Evolutionary conservation across 1,284 basidiomycete species (phyloP), one percentile per base, ranked within the genome.

Genomic region (Agroathelia rolfsii): DNA sequence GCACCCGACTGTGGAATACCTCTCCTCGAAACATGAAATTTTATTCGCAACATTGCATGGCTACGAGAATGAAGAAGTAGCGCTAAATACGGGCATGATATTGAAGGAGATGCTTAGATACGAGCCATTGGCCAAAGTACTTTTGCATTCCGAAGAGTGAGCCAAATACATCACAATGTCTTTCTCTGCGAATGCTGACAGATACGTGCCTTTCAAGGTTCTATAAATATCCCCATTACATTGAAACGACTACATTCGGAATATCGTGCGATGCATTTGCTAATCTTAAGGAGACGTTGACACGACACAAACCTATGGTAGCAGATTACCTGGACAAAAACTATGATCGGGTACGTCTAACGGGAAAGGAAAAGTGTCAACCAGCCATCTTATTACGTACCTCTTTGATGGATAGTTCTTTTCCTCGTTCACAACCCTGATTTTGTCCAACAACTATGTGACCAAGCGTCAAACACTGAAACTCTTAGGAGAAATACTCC

Each of bases 391-490:
- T 18, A 24, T 34, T 23, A 16, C n/a, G 27, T 39, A 35, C 23
- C 11, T 19, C 28, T 6, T 40, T 26, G 41, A 14, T n/a, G n/a
- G n/a, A n/a, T n/a, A 92, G 82, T 98, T 98, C 70, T 98, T 99
- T 66, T 71, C 75, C 24, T 90, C 90, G 42, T 97, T 94, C 64
- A 88, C 87, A 16, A 81, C 80, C 11, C 78, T 99, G 40, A 84
- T 98, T 44, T 69, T 88, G 29, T 96, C 92, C 13, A 74, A 69
- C 47, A 98, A 98, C 66, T 98, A 98, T 53, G 95, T 99, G 38
- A 98, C 95, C n/a, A 97, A 97, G 59, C 85, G 95, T 2, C 94
- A 99, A 56, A 96, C 93, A 0, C 76, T 99, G 50, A 99, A 99
- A 60, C 74, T 98, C 2, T 76, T 99, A 1, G 94, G 95, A 45